Conservation (phyloP, 768 basidiomycete genomes). For the Crucibulum laeve region DNA sequence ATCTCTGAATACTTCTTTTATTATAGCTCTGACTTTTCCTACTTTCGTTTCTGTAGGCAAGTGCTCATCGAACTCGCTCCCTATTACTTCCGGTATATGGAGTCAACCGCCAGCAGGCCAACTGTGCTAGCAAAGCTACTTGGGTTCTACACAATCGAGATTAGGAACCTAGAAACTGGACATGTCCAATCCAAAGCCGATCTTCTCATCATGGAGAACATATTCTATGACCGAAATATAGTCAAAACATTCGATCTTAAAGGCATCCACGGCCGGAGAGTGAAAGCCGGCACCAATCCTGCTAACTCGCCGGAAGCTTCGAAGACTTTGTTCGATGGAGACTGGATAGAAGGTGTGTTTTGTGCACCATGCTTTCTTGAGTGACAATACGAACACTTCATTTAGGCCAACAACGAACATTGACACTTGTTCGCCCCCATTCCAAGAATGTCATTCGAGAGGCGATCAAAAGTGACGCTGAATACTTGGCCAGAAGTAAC, state of each 20-base stretch:
- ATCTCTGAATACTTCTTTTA: too few species aligned
- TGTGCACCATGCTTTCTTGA: not conserved
- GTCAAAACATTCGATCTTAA: conserved; percentile 77
- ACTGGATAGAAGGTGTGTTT: conserved; percentile 74
- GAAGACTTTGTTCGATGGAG: conserved; percentile 73
- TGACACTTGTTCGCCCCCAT: conserved; percentile 66
- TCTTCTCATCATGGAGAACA: conserved; percentile 81
- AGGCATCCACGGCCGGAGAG: conserved; percentile 75
- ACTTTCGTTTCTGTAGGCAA: conserved; percentile 41
- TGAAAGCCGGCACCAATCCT: conserved; percentile 39
- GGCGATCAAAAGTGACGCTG: conserved; percentile 66
- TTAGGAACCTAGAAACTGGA: conserved; percentile 69
- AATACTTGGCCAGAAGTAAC: conserved; percentile 69
- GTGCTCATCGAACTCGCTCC: conserved; percentile 75
- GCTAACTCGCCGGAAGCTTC: conserved; percentile 28
- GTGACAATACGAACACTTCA: not conserved
- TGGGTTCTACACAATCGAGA: conserved; percentile 78
- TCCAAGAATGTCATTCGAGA: conserved; percentile 70
- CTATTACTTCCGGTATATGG: conserved; percentile 77
- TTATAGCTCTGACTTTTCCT: conserved; percentile 1
- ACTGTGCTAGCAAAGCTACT: conserved; percentile 76
- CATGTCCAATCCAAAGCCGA: conserved; percentile 64
- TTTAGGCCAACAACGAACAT: conserved; percentile 58
- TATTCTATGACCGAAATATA: conserved; percentile 70
- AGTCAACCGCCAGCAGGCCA: conserved; percentile 58